A percentile compares a stretch with the other conserved stretches of the same genome.
phyloP scores from a whole-genome alignment of 108 stramenopile genomes.

The Nitzschia palea region DNA sequence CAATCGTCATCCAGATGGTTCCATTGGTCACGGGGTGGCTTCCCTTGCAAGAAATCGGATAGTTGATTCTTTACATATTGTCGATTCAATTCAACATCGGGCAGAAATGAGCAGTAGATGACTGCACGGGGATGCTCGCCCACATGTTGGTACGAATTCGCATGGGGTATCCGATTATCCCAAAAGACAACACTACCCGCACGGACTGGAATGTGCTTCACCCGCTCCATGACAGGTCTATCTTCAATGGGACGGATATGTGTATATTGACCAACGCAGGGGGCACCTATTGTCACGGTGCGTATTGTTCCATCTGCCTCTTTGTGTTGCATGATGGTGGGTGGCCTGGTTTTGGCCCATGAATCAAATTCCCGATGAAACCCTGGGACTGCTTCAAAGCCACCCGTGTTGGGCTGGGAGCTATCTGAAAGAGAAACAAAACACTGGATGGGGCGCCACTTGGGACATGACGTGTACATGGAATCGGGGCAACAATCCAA shows the following conservation, averaged over 20 bases:
- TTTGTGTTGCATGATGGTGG: slow-evolving; percentile 17
- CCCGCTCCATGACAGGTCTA: slow-evolving; percentile 56
- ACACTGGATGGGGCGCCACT: slow-evolving; percentile 94
- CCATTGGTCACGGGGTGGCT: slow-evolving; percentile 64
- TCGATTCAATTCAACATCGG: slow-evolving; percentile 77
- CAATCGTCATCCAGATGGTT: slow-evolving; percentile 27
- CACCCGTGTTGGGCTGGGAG: slow-evolving; percentile 74
- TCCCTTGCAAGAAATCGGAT: slow-evolving; percentile 31
- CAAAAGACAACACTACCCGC: slow-evolving; percentile 89
- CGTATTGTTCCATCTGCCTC: slow-evolving; percentile 5
- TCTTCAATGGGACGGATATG: slow-evolving; percentile 89
- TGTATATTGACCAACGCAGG: slow-evolving; percentile 91
- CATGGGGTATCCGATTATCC: slow-evolving; percentile 93
- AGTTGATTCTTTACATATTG: slow-evolving; percentile 72
- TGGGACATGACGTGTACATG: slow-evolving; percentile 43
- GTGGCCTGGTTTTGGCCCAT: slow-evolving; percentile 56
- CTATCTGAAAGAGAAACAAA: slow-evolving; percentile 87
- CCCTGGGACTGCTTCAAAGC: slow-evolving; percentile 90
- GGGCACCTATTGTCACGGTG: slow-evolving; percentile 20
- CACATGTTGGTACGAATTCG: slow-evolving; percentile 78
- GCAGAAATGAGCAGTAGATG: slow-evolving; percentile 87
- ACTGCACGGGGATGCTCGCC: slow-evolving; percentile 67
- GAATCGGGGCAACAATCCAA: slow-evolving; percentile 92
- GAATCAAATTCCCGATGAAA: slow-evolving; percentile 86
- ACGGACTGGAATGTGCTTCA: slow-evolving; percentile 75